Evolutionary conservation across 768 basidiomycete species (phyloP), one percentile per base, ranked within the genome.

Genomic region (Naganishia antarctica): DNA sequence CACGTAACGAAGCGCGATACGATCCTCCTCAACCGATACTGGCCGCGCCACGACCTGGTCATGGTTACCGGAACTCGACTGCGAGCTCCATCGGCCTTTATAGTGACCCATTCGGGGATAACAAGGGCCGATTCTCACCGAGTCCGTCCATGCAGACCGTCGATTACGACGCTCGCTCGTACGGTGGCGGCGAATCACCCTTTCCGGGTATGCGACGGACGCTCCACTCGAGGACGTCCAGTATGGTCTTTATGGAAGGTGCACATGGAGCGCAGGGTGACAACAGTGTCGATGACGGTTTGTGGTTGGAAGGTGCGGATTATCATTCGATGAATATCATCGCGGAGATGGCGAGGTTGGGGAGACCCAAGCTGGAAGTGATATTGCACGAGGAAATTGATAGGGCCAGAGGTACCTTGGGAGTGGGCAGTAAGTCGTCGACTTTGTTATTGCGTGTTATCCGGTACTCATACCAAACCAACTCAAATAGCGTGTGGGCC

Each of bases 401-500:
- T 48, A 70, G 70, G 16, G 81, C 86, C 31, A 70, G 76, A 65
- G 86, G 86, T 18, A 79, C 82, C 13, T 72, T 87, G 62, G 79
- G 85, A 47, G 87, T 90, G 49, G 86, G 85, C 13, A 88, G 87
- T 88, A 70, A 80, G 87, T 83, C n/a, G n/a, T n/a, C n/a, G n/a
- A n/a, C n/a, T n/a, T n/a, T n/a, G n/a, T n/a, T n/a, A n/a, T n/a
- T n/a, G n/a, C n/a, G n/a, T n/a, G n/a, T n/a, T n/a, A 44, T n/a
- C 41, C n/a, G 41, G 13, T 44, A n/a, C 12, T n/a, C 41, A 44
- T 12, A 9, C 43, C 7, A n/a, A n/a, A n/a, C n/a, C n/a, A n/a
- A n/a, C n/a, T 23, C n/a, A n/a, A n/a, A n/a, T 66, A 87, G 87
- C 85, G 69, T 90, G 88, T 70, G 89, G 88, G 1, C 88, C 88